phyloP scores from a whole-genome alignment of 345 rosid genomes.

The Salix viminalis region DNA sequence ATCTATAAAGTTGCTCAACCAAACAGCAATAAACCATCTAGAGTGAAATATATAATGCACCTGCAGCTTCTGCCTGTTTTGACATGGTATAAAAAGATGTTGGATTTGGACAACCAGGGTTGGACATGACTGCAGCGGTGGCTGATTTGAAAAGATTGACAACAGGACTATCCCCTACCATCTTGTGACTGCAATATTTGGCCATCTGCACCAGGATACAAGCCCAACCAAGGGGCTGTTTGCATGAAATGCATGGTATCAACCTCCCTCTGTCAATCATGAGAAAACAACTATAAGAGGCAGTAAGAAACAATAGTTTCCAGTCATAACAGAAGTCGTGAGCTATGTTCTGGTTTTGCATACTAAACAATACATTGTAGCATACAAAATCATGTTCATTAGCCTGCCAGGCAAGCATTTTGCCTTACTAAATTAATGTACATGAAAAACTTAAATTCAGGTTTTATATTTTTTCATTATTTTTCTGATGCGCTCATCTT shows the following conservation, averaged over 20 bases:
- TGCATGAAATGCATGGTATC: conserved; percentile 89
- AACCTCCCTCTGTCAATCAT: conserved; percentile 66
- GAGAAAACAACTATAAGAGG: conserved; percentile 21
- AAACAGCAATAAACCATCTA: neutral
- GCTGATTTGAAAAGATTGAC: conserved; percentile 87
- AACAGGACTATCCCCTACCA: conserved; percentile 84
- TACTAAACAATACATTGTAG: conserved; percentile 4
- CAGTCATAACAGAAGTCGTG: conserved; percentile 3
- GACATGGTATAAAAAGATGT: conserved; percentile 86
- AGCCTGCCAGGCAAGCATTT: neutral
- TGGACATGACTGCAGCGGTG: conserved; percentile 64
- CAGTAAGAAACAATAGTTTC: conserved; percentile 6
- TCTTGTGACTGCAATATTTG: conserved; percentile 75
- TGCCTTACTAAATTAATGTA: neutral
- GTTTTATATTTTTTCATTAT: neutral
- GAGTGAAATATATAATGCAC: conserved; percentile 26
- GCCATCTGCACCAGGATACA: conserved; percentile 77
- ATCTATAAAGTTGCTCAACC: neutral
- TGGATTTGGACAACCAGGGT: conserved; percentile 71
- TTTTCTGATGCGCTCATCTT: neutral
- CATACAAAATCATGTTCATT: neutral
- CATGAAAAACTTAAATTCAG: neutral
- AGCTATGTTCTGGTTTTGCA: neutral
- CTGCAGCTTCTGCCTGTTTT: conserved; percentile 99
- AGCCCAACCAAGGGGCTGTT: conserved; percentile 93